Percentiles rank a stretch among this genome's conserved stretches.
Conservation (phyloP, 495 filamentous ascomycete genomes). For the Letharia columbiana region DNA sequence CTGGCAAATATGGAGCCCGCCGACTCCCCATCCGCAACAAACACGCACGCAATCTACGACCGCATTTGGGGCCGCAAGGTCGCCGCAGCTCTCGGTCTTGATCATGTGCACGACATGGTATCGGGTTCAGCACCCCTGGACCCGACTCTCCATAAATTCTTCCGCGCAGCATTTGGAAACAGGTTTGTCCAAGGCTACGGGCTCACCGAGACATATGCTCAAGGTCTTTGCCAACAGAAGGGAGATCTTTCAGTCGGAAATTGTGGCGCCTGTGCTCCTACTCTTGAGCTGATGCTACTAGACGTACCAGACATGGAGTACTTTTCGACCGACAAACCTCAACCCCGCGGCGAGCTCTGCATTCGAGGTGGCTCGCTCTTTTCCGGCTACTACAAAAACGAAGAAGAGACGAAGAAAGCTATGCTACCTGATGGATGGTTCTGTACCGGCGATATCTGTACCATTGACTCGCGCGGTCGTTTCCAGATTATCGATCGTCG, state of each 20-base stretch:
- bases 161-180: constrained; percentile 73
- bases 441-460: constrained; percentile 84
- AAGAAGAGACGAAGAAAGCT: constrained; percentile 74
- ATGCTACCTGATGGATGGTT: constrained; percentile 92
- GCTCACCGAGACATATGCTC: constrained; percentile 89
- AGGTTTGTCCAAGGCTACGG: constrained; percentile 86
- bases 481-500: constrained; percentile 91
- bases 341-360: constrained; percentile 84
- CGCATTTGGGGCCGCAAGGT: constrained; percentile 91
- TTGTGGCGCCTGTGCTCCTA: constrained; percentile 62
- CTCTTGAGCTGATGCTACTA: constrained; percentile 67
- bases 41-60: constrained; percentile 82
- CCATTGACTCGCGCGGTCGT: constrained; percentile 74
- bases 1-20: constrained; percentile 65
- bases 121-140: constrained; percentile 89
- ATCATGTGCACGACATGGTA: constrained; percentile 64
- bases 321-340: constrained; percentile 79
- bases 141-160: constrained; percentile 76
- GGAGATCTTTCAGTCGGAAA: constrained; percentile 70
- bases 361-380: constrained; percentile 73
- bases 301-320: constrained; percentile 97
- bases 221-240: constrained; percentile 55
- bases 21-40: constrained; percentile 58
- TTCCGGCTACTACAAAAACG: constrained; percentile 78
- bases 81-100: constrained; percentile 67